Evolutionary conservation across 179 eudicot species (phyloP), one percentile per base, ranked within the genome.

Genomic region (Beta corolliflora): DNA sequence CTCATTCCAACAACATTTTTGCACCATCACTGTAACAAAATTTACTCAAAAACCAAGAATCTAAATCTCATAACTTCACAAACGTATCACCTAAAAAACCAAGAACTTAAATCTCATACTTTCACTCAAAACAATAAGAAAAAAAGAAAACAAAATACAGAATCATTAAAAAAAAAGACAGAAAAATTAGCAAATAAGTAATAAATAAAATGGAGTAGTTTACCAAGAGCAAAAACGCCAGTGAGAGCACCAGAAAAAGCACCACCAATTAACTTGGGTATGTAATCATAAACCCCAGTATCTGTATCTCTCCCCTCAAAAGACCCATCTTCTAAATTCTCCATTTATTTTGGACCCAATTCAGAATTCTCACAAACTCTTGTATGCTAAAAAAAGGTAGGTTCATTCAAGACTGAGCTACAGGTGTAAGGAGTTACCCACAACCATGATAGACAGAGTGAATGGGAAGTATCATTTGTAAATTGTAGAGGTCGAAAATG

Each of bases 201-300:
- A n/a, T n/a, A n/a, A n/a, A 18, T 54, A 23, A 16, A 29, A 21
- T 15, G 7, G 15, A 45, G 25, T 25, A 21, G 78, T 5, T n/a
- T 86, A 90, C 93, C 93, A 55, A 90, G 86, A 36, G 93, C 93
- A 74, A 90, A 90, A 65, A 89, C 77, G 69, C 89, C 93, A 31
- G 90, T 90, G 16, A 90, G 88, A 89, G 93, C 93, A 77, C 89
- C 91, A 71, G 91, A 83, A 65, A 90, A 73, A 46, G 88, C 90
- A 63, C 84, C 87, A 80, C 84, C 78, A 79, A 90, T 83, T 69
- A 90, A 81, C 55, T 83, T 85, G 76, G 89, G 90, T 1, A 90
- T 77, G 46, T 81, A 85, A 68, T 85, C 86, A 86, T 80, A 86
- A 78, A 83, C 89, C 74, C 84, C 71, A 41, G n/a, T n/a, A n/a